Conservation (phyloP, 2,329 filamentous ascomycete genomes). For the Sclerotinia sclerotiorum region DNA sequence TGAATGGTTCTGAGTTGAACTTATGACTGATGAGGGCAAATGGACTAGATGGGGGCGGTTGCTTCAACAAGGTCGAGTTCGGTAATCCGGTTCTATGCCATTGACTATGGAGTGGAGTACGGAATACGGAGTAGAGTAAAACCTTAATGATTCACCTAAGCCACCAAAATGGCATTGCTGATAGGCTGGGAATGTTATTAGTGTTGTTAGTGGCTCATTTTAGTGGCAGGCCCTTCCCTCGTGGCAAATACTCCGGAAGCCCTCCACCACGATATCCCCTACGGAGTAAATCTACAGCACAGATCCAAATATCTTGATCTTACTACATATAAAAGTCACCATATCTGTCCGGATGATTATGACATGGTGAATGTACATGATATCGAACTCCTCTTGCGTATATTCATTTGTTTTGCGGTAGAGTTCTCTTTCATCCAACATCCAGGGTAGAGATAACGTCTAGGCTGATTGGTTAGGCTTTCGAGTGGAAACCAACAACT, state of each 20-base stretch:
- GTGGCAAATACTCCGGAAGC: neutral
- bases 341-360: too few relatives aligned
- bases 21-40: too few relatives aligned
- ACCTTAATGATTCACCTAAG: conserved; percentile 1
- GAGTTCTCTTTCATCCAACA: neutral
- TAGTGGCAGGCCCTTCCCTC: too few relatives aligned
- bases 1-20: neutral
- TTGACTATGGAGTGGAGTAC: too few relatives aligned
- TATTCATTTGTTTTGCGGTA: neutral
- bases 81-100: neutral
- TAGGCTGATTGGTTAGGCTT: neutral
- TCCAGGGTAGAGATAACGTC: neutral
- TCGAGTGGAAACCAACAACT: conserved; percentile 11
- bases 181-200: neutral
- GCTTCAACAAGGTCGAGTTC: neutral
- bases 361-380: neutral
- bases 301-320: too few relatives aligned
- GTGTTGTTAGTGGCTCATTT: neutral
- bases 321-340: neutral
- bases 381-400: neutral
- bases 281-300: too few relatives aligned
- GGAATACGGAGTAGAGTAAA: too few relatives aligned
- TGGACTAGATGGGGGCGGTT: neutral
- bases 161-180: neutral
- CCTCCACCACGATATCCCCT: too few relatives aligned